phyloP scores from a whole-genome alignment of 768 basidiomycete genomes.

The Dendrothele bispora region DNA sequence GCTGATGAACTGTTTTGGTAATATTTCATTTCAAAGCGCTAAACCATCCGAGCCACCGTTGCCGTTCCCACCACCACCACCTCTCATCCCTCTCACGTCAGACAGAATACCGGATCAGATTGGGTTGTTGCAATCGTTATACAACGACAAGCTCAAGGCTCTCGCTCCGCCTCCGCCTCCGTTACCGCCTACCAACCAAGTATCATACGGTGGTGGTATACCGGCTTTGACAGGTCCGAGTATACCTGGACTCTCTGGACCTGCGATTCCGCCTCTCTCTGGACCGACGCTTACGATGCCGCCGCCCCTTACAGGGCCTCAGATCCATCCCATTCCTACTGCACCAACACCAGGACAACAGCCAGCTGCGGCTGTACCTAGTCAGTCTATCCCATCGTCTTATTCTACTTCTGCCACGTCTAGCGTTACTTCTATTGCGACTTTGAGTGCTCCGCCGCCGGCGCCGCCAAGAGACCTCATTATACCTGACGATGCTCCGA shows the following conservation, averaged over 20 bases:
- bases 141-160: slow-evolving; percentile 52
- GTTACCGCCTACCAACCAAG: slow-evolving; percentile 19
- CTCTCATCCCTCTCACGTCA: slow-evolving; percentile 71
- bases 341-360: neutral
- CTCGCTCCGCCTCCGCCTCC: slow-evolving; percentile 31
- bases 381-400: neutral
- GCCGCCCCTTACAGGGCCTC: too few species aligned
- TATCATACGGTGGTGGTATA: slow-evolving; percentile 11
- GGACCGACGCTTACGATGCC: slow-evolving; percentile 1
- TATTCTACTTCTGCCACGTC: neutral
- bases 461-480: slow-evolving; percentile 23
- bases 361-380: neutral
- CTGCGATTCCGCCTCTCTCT: slow-evolving; percentile 8
- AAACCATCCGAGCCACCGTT: slow-evolving; percentile 75
- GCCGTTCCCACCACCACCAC: slow-evolving; percentile 83
- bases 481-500: slow-evolving; percentile 67
- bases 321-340: neutral
- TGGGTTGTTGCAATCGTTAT: slow-evolving; percentile 80
- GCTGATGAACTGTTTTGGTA: too few species aligned
- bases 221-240: slow-evolving; percentile 12
- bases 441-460: slow-evolving; percentile 9
- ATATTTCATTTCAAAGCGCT: slow-evolving; percentile 34
- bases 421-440: neutral
- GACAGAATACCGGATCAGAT: slow-evolving; percentile 76
- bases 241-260: slow-evolving; percentile 17